Base-by-base conservation (phyloP, 169 alveolate genomes). In the Cryptosporidium bovis region DNA sequence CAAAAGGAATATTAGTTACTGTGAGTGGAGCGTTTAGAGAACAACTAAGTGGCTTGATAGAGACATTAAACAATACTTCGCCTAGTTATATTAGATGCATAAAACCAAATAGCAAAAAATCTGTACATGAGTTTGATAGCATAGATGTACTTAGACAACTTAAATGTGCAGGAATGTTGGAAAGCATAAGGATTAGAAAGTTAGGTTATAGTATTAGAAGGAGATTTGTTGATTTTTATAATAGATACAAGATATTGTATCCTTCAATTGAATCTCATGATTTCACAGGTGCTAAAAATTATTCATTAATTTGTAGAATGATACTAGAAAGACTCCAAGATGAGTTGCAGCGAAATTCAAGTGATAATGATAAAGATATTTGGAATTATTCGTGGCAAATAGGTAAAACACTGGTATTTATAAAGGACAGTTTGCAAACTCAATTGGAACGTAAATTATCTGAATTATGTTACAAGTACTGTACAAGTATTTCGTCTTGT, bases 31-130 rank as follows among this genome's bases (percentile, higher is more conserved):
- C 87, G 13, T 77, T 95, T 82, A 90, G 94, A 58, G 82, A 46
- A 3, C 93, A 95, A 92, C 90, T 96, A 24, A 90, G 92, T 27
- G 90, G 93, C 8, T 83, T 96, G 34, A 82, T 96, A 65, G 90
- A 91, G 53, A 92, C 91, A 44, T 82, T 95, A 56, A 91, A 91
- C 7, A 90, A 82, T 33, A 91, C 97, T 3, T 83, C 92, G 44
- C 98, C 98, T 15, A 82, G 93, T 46, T 96, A 95, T 89, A 93
- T 96, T 18, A 90, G 97, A 64, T 96, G 99, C 89, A 94, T 96
- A 48, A 96, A 96, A 83, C 98, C 99, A 27, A 96, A 96, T 64
- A 82, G 89, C 18, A 64, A 82, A 64, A 94, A 94, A 90, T 82
- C 85, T 46, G 94, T 95, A 6, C 92, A 89, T 20, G 84, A 83